Percentiles rank a stretch among this genome's conserved stretches.
phyloP scores from a whole-genome alignment of 345 rosid species.

The Populus euphratica region DNA sequence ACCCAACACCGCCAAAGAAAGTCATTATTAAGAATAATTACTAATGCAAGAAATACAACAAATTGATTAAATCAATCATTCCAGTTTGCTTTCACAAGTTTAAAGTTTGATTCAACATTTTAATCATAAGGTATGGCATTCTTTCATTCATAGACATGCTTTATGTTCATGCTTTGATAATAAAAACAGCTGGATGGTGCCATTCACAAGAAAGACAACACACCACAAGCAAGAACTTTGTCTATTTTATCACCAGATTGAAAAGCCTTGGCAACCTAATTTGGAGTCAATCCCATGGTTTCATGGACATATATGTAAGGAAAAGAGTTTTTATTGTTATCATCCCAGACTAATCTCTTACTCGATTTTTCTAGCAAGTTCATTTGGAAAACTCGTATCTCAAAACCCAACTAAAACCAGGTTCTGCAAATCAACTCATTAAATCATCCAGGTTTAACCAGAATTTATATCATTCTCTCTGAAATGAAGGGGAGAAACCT shows the following conservation, averaged over 20 bases:
- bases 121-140: conserved; percentile 25
- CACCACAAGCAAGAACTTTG: conserved; percentile 11
- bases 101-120: conserved; percentile 23
- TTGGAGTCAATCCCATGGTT: neutral
- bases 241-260: conserved; percentile 25
- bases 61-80: conserved; percentile 8
- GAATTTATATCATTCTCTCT: no score
- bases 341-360: no score
- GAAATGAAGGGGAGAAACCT: no score
- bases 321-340: neutral
- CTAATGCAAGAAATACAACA: neutral
- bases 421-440: no score
- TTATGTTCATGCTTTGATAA: conserved; percentile 12
- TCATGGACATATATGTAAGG: neutral
- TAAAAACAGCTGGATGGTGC: conserved; percentile 1
- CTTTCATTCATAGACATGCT: conserved; percentile 18
- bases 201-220: conserved; percentile 14
- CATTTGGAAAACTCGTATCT: no score
- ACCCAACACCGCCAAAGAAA: conserved; percentile 39
- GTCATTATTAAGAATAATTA: conserved; percentile 14
- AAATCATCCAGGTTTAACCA: no score
- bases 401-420: no score
- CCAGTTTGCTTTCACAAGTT: conserved; percentile 19
- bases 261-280: conserved; percentile 11
- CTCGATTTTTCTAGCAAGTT: no score